These are phyloP conservation scores for Fusarium anguioides DNA, from an alignment of 2,329 filamentous ascomycete species.

Conservation along the genomic window DNA sequence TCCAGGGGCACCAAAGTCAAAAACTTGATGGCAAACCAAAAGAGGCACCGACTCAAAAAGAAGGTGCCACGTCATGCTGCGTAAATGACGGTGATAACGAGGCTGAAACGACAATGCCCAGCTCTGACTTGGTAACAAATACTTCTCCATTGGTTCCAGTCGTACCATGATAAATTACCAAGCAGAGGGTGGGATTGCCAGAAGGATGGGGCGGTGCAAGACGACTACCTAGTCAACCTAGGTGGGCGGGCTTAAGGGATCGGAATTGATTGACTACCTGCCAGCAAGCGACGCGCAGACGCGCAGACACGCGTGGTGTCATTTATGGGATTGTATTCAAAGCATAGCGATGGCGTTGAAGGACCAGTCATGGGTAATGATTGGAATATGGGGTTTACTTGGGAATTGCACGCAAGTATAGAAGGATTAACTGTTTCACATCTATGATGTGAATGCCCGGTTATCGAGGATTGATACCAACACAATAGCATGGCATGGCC, in stretches of 20 bases:
- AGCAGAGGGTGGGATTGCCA: not conserved
- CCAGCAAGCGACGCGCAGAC: not conserved
- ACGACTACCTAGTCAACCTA: no score
- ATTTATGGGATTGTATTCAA: slow-evolving; percentile 17
- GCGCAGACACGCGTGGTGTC: not conserved
- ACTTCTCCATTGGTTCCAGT: slow-evolving; percentile 2
- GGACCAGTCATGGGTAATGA: not conserved
- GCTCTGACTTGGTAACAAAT: slow-evolving; percentile 7
- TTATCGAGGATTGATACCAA: slow-evolving; percentile 11
- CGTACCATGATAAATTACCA: not conserved
- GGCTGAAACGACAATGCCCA: slow-evolving; percentile 24
- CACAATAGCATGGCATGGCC: not conserved
- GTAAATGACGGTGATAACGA: not conserved
- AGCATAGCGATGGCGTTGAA: slow-evolving; percentile 43
- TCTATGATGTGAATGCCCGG: not conserved
- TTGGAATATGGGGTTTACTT: slow-evolving; percentile 12
- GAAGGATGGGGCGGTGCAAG: not conserved
- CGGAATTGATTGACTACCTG: not conserved
- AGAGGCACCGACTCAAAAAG: slow-evolving; percentile 8
- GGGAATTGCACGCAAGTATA: not conserved
- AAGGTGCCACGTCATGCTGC: slow-evolving; percentile 12
- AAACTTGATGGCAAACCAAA: slow-evolving; percentile 12
- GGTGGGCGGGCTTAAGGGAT: not conserved
- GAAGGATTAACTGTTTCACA: no score
- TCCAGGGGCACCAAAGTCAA: slow-evolving; percentile 22